Conservation (phyloP, 176 grass and related monocot species). For the Avena eriantha region DNA sequence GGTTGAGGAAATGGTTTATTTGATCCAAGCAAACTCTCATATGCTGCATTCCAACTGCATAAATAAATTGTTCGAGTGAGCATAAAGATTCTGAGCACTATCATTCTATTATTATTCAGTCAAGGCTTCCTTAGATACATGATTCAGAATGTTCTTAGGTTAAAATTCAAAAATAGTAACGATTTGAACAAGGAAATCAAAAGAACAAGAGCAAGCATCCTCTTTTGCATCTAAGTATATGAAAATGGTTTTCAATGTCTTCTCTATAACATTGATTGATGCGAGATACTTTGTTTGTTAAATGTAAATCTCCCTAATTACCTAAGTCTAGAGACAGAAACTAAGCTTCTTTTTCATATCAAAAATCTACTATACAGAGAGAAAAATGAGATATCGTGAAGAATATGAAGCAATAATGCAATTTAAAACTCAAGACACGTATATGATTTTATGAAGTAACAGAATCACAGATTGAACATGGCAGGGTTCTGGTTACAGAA, state of each 20-base stretch:
- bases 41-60: constrained; percentile 65
- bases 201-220: constrained; percentile 5
- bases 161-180: neutral
- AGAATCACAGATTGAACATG: neutral
- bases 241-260: neutral
- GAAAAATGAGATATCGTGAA: constrained; percentile 8
- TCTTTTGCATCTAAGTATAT: constrained; percentile 1
- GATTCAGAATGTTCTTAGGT: neutral
- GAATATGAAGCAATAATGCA: constrained; percentile 13
- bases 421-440: neutral
- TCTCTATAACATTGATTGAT: constrained; percentile 30
- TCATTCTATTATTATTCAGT: neutral
- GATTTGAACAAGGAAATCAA: constrained; percentile 5
- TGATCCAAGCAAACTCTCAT: constrained; percentile 60
- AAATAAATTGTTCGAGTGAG: constrained; percentile 33
- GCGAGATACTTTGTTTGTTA: neutral
- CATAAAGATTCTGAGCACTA: neutral
- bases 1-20: constrained; percentile 56
- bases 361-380: neutral
- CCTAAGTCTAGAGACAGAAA: neutral
- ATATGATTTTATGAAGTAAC: neutral
- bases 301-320: neutral
- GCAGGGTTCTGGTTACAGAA: neutral
- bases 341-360: neutral
- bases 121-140: neutral